Conservation (phyloP, 805 yeast species). For the Brettanomyces naardenensis region DNA sequence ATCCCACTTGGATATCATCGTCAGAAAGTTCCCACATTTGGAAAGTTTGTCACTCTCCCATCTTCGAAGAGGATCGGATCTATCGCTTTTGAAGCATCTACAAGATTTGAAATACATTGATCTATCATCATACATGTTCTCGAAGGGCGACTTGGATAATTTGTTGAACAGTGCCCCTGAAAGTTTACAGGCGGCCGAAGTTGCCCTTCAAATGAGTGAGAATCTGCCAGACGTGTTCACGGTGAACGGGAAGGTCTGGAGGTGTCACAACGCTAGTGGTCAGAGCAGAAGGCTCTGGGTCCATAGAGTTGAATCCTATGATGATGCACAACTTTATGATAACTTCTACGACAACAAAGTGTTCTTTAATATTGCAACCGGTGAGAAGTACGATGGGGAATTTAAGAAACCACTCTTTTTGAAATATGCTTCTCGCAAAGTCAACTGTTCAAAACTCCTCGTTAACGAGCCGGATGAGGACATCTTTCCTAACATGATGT, state of each 20-base stretch:
- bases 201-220: slow-evolving; percentile 47
- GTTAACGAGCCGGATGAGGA: slow-evolving; percentile 32
- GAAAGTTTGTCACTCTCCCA: slow-evolving; percentile 27
- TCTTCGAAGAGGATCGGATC: slow-evolving; percentile 3
- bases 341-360: slow-evolving; percentile 32
- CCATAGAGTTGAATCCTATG: slow-evolving; percentile 5
- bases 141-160: not conserved
- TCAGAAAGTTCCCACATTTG: slow-evolving; percentile 30
- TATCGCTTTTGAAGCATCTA: slow-evolving; percentile 15
- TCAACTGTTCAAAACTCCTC: slow-evolving; percentile 47
- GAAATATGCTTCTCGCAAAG: slow-evolving; percentile 45
- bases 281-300: slow-evolving; percentile 83
- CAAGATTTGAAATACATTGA: slow-evolving; percentile 49
- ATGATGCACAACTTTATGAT: slow-evolving; percentile 8
- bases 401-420: slow-evolving; percentile 40
- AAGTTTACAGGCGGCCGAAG: slow-evolving; percentile 46
- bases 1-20: slow-evolving; percentile 31
- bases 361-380: slow-evolving; percentile 56
- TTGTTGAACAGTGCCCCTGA: slow-evolving; percentile 2
- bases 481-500: slow-evolving; percentile 46
- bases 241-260: slow-evolving; percentile 32
- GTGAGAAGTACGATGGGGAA: slow-evolving; percentile 45
- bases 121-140: slow-evolving; percentile 4
- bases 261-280: slow-evolving; percentile 38
- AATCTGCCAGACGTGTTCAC: slow-evolving; percentile 6